Percentiles rank a stretch among this genome's conserved stretches.
Conservation (phyloP, 2,329 filamentous ascomycete genomes). For the Penicillium sclerotigenum region DNA sequence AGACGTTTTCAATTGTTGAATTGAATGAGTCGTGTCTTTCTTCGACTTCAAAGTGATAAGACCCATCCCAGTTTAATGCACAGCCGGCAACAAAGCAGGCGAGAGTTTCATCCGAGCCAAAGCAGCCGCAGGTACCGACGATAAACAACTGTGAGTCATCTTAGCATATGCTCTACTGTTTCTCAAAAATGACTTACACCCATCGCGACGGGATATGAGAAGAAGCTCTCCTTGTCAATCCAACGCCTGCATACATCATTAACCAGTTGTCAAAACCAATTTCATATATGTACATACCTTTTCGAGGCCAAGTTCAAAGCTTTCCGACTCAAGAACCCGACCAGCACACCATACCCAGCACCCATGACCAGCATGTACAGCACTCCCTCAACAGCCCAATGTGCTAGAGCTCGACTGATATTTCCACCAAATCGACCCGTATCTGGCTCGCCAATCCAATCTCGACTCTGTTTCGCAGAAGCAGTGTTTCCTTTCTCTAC, state of each 20-base stretch:
- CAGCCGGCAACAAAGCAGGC: slow-evolving; percentile 61
- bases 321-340: slow-evolving; percentile 50
- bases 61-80: slow-evolving; percentile 60
- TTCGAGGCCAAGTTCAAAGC: slow-evolving; percentile 43
- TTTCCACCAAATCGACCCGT: slow-evolving; percentile 55
- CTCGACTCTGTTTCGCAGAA: slow-evolving; percentile 21
- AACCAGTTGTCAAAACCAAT: slow-evolving; percentile 9
- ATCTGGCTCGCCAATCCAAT: slow-evolving; percentile 34
- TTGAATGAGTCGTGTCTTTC: slow-evolving; percentile 61
- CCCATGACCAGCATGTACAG: slow-evolving; percentile 58
- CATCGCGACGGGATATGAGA: slow-evolving; percentile 52
- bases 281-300: slow-evolving; percentile 16
- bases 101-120: slow-evolving; percentile 60
- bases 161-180: neutral
- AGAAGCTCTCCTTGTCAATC: slow-evolving; percentile 56
- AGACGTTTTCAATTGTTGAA: slow-evolving; percentile 54
- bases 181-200: slow-evolving; percentile 35
- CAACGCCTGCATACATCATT: slow-evolving; percentile 42
- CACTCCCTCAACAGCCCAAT: slow-evolving; percentile 61
- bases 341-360: slow-evolving; percentile 51
- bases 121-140: slow-evolving; percentile 55
- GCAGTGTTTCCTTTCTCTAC: slow-evolving; percentile 16
- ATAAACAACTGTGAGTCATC: slow-evolving; percentile 50
- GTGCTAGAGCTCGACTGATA: slow-evolving; percentile 50
- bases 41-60: slow-evolving; percentile 56